These are phyloP conservation scores for Entrophospora sp. DNA, from an alignment of 192 early-diverging fungal species.

Conservation along the genomic window DNA sequence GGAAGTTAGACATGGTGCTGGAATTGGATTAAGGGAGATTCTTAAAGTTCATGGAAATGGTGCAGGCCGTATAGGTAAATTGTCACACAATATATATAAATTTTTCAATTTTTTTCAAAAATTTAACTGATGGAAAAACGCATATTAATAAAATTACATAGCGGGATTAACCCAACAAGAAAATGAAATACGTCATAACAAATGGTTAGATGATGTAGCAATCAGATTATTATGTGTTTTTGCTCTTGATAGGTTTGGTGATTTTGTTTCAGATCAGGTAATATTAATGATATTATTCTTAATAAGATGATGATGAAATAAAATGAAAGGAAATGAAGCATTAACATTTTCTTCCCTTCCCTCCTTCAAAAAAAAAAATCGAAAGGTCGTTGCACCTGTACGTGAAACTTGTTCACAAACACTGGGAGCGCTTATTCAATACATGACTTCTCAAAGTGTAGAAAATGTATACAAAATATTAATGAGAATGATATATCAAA, in stretches of 20 bases:
- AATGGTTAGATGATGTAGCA: conserved; percentile 79
- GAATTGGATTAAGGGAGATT: conserved; percentile 83
- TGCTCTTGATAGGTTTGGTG: conserved; percentile 89
- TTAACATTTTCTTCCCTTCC: no score
- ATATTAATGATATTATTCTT: no score
- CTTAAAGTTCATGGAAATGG: conserved; percentile 79
- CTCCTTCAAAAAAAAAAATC: no score
- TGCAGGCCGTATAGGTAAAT: conserved; percentile 56
- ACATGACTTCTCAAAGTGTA: conserved; percentile 47
- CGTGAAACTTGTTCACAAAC: conserved; percentile 89
- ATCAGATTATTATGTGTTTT: conserved; percentile 91
- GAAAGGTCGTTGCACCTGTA: conserved; percentile 83
- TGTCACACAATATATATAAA: not conserved
- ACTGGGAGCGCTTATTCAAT: conserved; percentile 62
- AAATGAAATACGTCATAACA: conserved; percentile 63
- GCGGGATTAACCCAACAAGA: conserved; percentile 39
- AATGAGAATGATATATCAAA: conserved; percentile 58
- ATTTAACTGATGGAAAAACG: no score
- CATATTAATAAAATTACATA: not conserved
- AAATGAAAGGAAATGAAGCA: no score
- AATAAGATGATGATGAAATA: no score
- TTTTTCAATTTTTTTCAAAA: not conserved
- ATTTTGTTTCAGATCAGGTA: conserved; percentile 89
- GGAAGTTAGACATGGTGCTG: conserved; percentile 95
- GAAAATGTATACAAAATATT: conserved; percentile 58